Conservation (phyloP, 129 eudicot genomes). For the Artemisia annua region DNA sequence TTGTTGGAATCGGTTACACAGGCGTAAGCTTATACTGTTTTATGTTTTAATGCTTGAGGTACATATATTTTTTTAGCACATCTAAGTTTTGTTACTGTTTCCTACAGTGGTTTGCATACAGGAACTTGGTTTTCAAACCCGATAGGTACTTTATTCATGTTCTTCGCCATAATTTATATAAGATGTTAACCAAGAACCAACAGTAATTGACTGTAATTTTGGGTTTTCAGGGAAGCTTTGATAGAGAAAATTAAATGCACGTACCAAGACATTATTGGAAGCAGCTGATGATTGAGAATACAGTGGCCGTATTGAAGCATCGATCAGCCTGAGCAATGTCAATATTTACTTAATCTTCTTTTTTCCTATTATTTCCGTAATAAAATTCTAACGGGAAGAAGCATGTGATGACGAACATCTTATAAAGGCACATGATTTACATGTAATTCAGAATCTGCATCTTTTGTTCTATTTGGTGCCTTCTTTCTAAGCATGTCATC, state of each 20-base stretch:
- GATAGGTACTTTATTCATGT: conserved; percentile 56
- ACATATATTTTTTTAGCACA: background rate
- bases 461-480: too few species aligned
- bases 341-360: background rate
- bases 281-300: conserved; percentile 41
- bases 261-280: conserved; percentile 73
- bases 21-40: conserved; percentile 60
- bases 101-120: conserved; percentile 92
- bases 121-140: conserved; percentile 73
- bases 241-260: conserved; percentile 57
- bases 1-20: conserved; percentile 91
- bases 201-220: background rate
- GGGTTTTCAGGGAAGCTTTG: conserved; percentile 73
- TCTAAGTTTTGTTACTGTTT: background rate
- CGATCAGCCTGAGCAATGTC: conserved; percentile 17
- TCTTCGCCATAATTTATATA: too few species aligned
- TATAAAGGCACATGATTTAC: too few species aligned
- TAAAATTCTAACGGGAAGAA: conserved; percentile 27
- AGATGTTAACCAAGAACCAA: background rate
- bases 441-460: too few species aligned
- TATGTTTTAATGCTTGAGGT: background rate
- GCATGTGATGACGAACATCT: background rate
- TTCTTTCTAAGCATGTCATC: too few species aligned
- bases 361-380: conserved; percentile 8
- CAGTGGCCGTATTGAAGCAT: conserved; percentile 14